These are phyloP conservation scores for Selaginella tamariscina DNA, from an alignment of 75 land plant species.

Conservation along the genomic window DNA sequence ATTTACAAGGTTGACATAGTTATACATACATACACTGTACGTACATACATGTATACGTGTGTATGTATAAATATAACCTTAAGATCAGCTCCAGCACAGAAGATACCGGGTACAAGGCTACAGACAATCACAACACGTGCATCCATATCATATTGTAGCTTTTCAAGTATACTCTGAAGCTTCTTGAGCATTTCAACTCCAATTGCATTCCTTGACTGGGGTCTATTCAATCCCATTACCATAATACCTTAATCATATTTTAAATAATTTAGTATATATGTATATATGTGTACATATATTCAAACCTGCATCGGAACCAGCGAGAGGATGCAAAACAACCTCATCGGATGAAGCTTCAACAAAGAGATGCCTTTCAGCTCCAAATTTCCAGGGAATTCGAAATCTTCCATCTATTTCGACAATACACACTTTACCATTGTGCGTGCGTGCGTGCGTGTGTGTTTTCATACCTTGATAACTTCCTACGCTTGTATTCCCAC, in stretches of 20 bases:
- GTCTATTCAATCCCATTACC: conserved; percentile 62
- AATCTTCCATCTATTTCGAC: no score
- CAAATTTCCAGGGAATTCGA: no score
- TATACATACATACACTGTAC: not conserved
- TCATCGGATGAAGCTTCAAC: conserved; percentile 19
- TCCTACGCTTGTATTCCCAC: no score
- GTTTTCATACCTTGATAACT: no score
- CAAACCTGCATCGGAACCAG: conserved; percentile 23
- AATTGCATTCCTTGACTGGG: conserved; percentile 70
- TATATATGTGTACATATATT: no score
- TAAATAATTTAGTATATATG: no score
- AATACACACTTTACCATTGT: no score
- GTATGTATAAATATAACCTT: conserved; percentile 38
- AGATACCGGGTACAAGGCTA: conserved; percentile 73
- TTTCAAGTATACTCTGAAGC: conserved; percentile 41
- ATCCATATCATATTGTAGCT: conserved; percentile 38
- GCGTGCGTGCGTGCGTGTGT: no score
- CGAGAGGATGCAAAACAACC: conserved; percentile 14
- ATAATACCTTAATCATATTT: no score
- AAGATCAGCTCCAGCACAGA: conserved; percentile 98
- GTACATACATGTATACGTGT: not conserved
- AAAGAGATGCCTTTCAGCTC: no score
- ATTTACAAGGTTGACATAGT: not conserved
- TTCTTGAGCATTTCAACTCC: conserved; percentile 61
- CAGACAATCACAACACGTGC: conserved; percentile 47